Percentiles rank a stretch among this genome's conserved stretches.
Conservation (phyloP, 2,329 filamentous ascomycete species). For the Penicillium oxalicum region DNA sequence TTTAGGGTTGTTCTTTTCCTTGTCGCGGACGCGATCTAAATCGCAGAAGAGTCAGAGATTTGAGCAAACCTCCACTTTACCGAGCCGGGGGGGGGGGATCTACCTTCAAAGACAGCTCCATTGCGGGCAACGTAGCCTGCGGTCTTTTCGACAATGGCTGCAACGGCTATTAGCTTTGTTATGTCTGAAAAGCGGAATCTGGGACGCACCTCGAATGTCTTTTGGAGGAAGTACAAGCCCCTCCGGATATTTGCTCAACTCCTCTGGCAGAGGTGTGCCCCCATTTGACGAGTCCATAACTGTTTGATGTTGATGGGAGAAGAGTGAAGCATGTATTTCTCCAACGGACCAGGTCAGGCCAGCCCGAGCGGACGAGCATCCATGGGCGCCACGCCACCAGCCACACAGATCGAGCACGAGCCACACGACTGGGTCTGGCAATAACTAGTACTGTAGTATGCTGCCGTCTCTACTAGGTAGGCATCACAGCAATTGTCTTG, state of each 20-base stretch:
- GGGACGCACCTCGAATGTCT: slow-evolving; percentile 62
- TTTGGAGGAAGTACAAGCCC: slow-evolving; percentile 80
- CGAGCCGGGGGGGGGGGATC: not conserved
- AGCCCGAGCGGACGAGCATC: too few species aligned
- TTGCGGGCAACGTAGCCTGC: slow-evolving; percentile 79
- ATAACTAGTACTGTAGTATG: too few species aligned
- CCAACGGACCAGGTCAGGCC: not conserved
- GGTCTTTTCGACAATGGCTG: slow-evolving; percentile 80
- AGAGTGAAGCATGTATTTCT: not conserved
- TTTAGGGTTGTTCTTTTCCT: slow-evolving; percentile 78
- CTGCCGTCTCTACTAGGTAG: too few species aligned
- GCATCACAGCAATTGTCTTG: too few species aligned
- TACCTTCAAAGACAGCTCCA: slow-evolving; percentile 61
- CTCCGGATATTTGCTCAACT: slow-evolving; percentile 70
- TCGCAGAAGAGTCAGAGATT: not conserved
- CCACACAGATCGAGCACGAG: slow-evolving; percentile 4
- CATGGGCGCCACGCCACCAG: not conserved
- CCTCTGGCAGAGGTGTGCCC: slow-evolving; percentile 39
- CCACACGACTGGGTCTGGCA: slow-evolving; percentile 1
- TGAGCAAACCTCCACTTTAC: not conserved
- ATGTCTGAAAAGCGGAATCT: not conserved
- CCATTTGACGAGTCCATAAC: slow-evolving; percentile 40
- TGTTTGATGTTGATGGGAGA: slow-evolving; percentile 6
- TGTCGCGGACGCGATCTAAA: slow-evolving; percentile 70
- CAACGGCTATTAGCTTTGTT: slow-evolving; percentile 20